These are phyloP conservation scores for Jatropha curcas DNA, from an alignment of 345 rosid species.

Conservation along the genomic window DNA sequence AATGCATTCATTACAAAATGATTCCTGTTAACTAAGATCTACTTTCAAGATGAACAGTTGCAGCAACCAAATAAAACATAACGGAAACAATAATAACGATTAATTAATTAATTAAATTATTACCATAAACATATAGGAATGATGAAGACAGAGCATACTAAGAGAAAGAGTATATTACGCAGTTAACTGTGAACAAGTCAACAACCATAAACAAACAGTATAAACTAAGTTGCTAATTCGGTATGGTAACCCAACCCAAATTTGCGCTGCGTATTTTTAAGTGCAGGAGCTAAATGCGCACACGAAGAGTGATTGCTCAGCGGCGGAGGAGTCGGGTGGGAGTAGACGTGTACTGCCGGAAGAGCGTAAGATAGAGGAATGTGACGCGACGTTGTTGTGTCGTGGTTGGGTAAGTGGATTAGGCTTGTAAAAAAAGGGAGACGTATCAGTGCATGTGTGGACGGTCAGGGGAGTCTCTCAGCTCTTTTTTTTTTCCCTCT, in stretches of 20 bases:
- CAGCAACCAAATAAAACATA: neutral
- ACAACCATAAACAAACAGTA: neutral
- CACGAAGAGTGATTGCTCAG: too few relatives aligned
- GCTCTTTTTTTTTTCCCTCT: neutral
- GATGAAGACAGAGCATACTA: neutral
- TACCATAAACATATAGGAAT: too few relatives aligned
- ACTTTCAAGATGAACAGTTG: conserved; percentile 4
- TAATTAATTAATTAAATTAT: neutral
- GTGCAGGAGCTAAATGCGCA: neutral
- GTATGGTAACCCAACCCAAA: too few relatives aligned
- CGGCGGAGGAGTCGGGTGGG: neutral
- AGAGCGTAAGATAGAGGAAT: conserved; percentile 3
- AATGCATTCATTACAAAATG: neutral
- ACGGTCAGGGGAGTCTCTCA: neutral
- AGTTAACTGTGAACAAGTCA: neutral
- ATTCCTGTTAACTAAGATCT: conserved; percentile 12
- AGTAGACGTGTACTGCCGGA: neutral
- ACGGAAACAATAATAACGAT: neutral
- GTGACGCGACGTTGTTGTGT: neutral
- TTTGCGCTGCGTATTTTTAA: neutral
- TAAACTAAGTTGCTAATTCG: too few relatives aligned
- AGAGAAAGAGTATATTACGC: neutral
- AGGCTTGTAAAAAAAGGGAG: neutral
- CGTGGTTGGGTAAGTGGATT: neutral
- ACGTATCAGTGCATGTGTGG: conserved; percentile 14